Base-by-base conservation (phyloP, 192 early-diverging fungal species). In the Jimgerdemannia lactiflua region DNA sequence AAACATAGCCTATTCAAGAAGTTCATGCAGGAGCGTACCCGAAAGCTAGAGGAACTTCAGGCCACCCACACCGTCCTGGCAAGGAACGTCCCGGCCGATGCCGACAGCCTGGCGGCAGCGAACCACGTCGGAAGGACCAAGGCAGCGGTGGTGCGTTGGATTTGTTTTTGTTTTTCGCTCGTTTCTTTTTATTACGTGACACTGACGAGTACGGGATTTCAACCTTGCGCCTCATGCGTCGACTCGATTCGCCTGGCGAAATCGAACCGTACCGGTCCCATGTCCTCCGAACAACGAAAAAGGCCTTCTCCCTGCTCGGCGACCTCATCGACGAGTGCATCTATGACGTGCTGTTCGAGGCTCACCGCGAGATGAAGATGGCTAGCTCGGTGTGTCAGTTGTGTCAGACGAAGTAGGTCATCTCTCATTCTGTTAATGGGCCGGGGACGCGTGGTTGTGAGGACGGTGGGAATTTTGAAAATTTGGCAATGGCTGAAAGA, bases 311-410 rank as follows among this genome's bases (percentile, higher is more conserved):
- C n/a, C 77, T 91, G 43, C 78, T 90, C 59, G 87, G 88, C n/a
- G 91, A 92, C 59, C 81, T 96, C 43, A 76, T 96, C 39, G 91
- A 93, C 43, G 93, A 94, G 70, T 86, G 90, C 77, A 83, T 90
- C 29, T 84, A 90, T 70, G 93, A 93, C 73, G 85, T 94, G 4
- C 85, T 91, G 10, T 92, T 91, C 73, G 92, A 94, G 71, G 81
- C 87, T 42, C 92, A 95, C 70, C 82, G 85, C 64, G 92, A 95
- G 75, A 80, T 87, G 71, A 91, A 89, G 78, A 84, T 84, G 66
- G 74, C 84, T 65, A 79, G 85, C 18, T 81, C 83, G 3, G 69
- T 85, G n/a, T 96, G 94, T 76, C 88, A 91, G 74, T 82, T 92
- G 59, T 95, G 94, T 77, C 89, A 90, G 77, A 91, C 91, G 75